Percentiles rank a stretch among this genome's conserved stretches.
Conservation (phyloP, 1,284 basidiomycete species). For the Xerocomus nothofagi region DNA sequence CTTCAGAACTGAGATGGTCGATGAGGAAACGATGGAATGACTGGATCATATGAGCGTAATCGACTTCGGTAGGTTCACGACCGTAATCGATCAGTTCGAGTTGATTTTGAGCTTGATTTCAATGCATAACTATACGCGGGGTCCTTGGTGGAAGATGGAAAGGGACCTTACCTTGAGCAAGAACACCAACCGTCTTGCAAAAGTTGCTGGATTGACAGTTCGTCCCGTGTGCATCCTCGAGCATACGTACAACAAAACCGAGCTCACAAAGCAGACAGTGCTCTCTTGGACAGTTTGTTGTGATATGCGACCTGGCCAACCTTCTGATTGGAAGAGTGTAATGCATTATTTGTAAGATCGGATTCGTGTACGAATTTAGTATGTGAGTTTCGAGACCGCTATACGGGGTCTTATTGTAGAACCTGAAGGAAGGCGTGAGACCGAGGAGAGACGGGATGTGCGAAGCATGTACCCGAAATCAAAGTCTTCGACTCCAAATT, state of each 20-base stretch:
- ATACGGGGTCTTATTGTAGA: slow-evolving; percentile 87
- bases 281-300: slow-evolving; percentile 82
- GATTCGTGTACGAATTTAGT: slow-evolving; percentile 95
- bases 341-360: slow-evolving; percentile 88
- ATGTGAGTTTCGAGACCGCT: slow-evolving; percentile 98
- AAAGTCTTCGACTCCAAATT: slow-evolving; percentile 99
- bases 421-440: slow-evolving; percentile 48
- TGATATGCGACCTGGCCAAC: slow-evolving; percentile 90
- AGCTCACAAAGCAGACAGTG: slow-evolving; percentile 95
- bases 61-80: slow-evolving; percentile 65
- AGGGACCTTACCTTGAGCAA: slow-evolving; percentile 66
- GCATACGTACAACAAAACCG: slow-evolving; percentile 94
- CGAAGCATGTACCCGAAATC: slow-evolving; percentile 78
- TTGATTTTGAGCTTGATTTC: slow-evolving; percentile 59
- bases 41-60: slow-evolving; percentile 90
- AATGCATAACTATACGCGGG: not conserved
- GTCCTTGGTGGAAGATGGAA: not conserved
- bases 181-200: slow-evolving; percentile 85
- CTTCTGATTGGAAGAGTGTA: slow-evolving; percentile 78
- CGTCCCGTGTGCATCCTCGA: slow-evolving; percentile 90
- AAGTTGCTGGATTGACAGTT: slow-evolving; percentile 98
- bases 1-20: slow-evolving; percentile 75
- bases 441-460: not conserved
- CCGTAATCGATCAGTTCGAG: slow-evolving; percentile 92
- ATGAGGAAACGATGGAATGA: slow-evolving; percentile 93